Base-by-base conservation (phyloP, 306 rosid genomes). In the Morella rubra region DNA sequence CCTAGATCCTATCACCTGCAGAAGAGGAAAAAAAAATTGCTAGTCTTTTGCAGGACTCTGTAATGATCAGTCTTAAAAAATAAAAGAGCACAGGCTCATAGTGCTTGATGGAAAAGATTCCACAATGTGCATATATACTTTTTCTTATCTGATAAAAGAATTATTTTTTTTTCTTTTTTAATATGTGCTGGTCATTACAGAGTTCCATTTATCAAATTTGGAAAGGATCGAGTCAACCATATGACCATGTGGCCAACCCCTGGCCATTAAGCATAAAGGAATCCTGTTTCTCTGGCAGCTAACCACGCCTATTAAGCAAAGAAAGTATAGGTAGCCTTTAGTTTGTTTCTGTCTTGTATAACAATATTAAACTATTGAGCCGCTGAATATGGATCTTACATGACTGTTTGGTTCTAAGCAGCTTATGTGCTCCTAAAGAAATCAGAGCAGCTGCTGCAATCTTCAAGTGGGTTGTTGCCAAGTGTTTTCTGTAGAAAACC, bases 61-160 rank as follows among this genome's bases (percentile, higher is more conserved):
- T 65, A 16, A 42, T 65, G 50, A 41, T 18, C 70, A 65, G 27
- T 41, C 24, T 40, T 64, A 40, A 65, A 40, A 65, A 65, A 41
- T 16, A 65, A 65, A 10, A 65, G 19, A 8, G 14, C 14, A 65
- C 24, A 65, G 70, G 15, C 27, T 65, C n/a, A 18, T 18, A 8
- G 27, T 42, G 42, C 13, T 66, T 42, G 51, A 66, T 42, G 71
- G 19, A 66, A 65, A 66, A 66, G 71, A 66, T 66, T 66, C 71
- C 47, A 8, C 16, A 42, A 66, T 44, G 71, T 65, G 50, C 69
- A 62, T 19, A 18, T 65, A 65, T 40, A 44, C n/a, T 65, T 55
- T 65, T 55, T 65, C 49, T 65, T 42, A 42, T 41, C 9, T 65
- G 47, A 65, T 65, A 42, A 65, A 65, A 42, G 27, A 65, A 18